These are phyloP conservation scores for Dictyostelium capitatum DNA, from an alignment of 78 protist species.

Conservation along the genomic window DNA sequence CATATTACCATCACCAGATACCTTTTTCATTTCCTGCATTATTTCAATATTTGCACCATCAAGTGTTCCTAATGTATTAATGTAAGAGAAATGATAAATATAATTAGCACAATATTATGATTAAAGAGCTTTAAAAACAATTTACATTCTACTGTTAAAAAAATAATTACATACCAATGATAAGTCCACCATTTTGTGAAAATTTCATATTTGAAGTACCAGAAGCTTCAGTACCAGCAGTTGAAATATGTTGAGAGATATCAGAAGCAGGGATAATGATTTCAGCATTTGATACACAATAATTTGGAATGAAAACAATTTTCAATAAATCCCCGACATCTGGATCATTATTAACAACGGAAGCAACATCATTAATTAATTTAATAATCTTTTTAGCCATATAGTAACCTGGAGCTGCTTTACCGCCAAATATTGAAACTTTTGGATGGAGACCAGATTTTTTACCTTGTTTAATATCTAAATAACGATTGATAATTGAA, in stretches of 20 bases:
- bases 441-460: conserved; percentile 42
- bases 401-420: conserved; percentile 97
- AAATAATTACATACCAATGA: conserved; percentile 83
- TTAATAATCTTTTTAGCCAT: conserved; percentile 96
- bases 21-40: conserved; percentile 70
- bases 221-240: conserved; percentile 97
- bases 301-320: conserved; percentile 96
- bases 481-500: conserved; percentile 67
- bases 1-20: conserved; percentile 87
- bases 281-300: conserved; percentile 95
- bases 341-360: conserved; percentile 94
- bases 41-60: conserved; percentile 99
- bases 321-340: conserved; percentile 81
- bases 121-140: too few species aligned
- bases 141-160: too few species aligned
- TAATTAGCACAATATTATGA: too few species aligned
- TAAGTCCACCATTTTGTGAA: conserved; percentile 94
- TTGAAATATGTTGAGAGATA: conserved; percentile 95
- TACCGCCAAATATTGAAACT: conserved; percentile 94
- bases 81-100: too few species aligned
- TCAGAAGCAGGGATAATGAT: conserved; percentile 97
- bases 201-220: conserved; percentile 98
- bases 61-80: conserved; percentile 57
- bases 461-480: conserved; percentile 45
- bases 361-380: conserved; percentile 92